Percentiles rank a stretch among this genome's conserved stretches.
Evolutionary conservation across 495 filamentous ascomycete species (phyloP).

Genomic region (Cenococcum geophilum): DNA sequence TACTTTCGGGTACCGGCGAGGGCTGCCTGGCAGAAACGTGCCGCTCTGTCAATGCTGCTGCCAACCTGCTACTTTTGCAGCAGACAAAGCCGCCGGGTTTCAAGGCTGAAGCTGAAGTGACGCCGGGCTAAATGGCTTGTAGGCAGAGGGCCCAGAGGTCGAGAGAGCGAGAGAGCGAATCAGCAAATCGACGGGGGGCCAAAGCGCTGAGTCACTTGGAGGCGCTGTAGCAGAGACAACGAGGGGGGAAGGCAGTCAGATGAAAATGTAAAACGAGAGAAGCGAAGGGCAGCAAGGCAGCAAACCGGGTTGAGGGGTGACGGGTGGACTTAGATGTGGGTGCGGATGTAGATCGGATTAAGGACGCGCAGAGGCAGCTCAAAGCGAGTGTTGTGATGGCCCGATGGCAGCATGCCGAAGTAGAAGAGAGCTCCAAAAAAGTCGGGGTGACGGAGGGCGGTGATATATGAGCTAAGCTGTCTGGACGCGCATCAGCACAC

Average conservation of each 20-base stretch:
- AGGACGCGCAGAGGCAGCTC: not conserved
- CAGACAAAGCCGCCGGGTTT: no score
- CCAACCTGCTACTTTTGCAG: no score
- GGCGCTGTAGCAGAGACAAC: no score
- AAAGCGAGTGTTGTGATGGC: conserved; percentile 2
- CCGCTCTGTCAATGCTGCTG: no score
- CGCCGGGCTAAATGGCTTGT: not conserved
- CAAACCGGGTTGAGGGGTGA: not conserved
- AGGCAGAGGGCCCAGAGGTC: conserved; percentile 14
- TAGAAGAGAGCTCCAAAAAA: conserved; percentile 1
- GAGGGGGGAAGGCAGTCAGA: not conserved
- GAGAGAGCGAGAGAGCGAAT: conserved; percentile 19
- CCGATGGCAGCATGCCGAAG: not conserved
- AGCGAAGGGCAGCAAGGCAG: not conserved
- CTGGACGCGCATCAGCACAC: conserved; percentile 19
- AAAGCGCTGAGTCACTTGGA: conserved; percentile 22
- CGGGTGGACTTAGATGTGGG: no score
- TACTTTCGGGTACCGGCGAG: not conserved
- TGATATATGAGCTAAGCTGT: conserved; percentile 16
- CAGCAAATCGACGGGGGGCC: conserved; percentile 9
- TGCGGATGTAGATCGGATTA: not conserved
- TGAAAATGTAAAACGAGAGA: conserved; percentile 22
- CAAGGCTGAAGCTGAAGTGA: no score
- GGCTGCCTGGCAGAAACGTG: not conserved
- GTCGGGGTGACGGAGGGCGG: not conserved